Conservation (phyloP, 192 early-diverging fungal genomes). For the Pilaira anomala region DNA sequence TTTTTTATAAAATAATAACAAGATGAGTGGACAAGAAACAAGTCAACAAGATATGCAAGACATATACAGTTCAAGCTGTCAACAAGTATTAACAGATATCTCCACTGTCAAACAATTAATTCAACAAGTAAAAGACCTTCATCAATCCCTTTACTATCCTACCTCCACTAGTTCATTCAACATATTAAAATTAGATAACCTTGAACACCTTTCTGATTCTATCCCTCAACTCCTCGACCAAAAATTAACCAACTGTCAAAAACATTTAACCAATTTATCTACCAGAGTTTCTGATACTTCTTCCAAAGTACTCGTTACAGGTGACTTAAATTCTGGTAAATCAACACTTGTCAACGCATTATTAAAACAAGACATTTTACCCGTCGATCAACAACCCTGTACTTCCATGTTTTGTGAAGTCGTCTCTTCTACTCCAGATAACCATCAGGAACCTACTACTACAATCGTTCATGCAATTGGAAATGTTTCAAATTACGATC, state of each 20-base stretch:
- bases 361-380: slow-evolving; percentile 80
- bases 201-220: neutral
- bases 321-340: slow-evolving; percentile 97
- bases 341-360: slow-evolving; percentile 94
- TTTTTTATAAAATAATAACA: neutral
- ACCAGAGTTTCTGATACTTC: slow-evolving; percentile 81
- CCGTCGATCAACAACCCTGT: slow-evolving; percentile 95
- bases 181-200: neutral
- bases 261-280: slow-evolving; percentile 76
- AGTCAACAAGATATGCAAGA: too few species aligned
- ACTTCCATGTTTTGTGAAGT: slow-evolving; percentile 95
- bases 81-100: too few species aligned
- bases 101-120: neutral
- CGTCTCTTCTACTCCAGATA: slow-evolving; percentile 80
- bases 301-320: slow-evolving; percentile 92
- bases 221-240: neutral
- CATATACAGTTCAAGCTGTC: too few species aligned
- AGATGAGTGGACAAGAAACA: neutral
- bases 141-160: neutral
- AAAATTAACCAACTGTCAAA: neutral
- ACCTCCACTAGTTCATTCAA: neutral
- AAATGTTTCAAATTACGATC: slow-evolving; percentile 62
- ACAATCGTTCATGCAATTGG: slow-evolving; percentile 88
- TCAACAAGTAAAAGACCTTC: neutral
- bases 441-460: slow-evolving; percentile 53